A percentile compares a stretch with the other conserved stretches of the same genome.
phyloP scores from a whole-genome alignment of 305 asterid genomes.

The Solanum hybrid region DNA sequence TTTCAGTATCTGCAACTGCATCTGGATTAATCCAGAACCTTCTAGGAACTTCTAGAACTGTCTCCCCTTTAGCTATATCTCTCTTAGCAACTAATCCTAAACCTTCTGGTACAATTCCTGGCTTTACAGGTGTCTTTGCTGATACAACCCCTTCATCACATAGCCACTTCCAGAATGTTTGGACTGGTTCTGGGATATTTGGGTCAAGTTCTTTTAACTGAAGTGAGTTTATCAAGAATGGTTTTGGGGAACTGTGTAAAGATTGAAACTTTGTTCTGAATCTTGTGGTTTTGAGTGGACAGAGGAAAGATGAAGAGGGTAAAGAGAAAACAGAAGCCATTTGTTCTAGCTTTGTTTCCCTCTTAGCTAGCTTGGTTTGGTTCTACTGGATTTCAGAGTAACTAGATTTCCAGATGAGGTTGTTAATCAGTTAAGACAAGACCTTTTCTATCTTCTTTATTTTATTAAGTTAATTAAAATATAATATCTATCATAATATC shows the following conservation, averaged over 20 bases:
- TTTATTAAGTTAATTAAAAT: not conserved
- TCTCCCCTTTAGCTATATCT: conserved; percentile 52
- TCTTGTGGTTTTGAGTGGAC: conserved; percentile 14
- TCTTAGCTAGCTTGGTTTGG: not conserved
- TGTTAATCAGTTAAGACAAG: not conserved
- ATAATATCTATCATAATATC: not conserved
- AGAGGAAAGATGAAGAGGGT: conserved; percentile 9
- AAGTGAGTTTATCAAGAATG: conserved; percentile 26
- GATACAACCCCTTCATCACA: conserved; percentile 76
- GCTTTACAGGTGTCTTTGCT: conserved; percentile 69
- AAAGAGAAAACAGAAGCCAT: conserved; percentile 45
- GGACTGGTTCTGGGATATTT: conserved; percentile 42
- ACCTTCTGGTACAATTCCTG: conserved; percentile 83
- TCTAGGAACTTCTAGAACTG: conserved; percentile 86
- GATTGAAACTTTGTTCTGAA: conserved; percentile 13
- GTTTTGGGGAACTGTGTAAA: conserved; percentile 21
- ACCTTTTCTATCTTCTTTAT: not conserved
- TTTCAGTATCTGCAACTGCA: conserved; percentile 62
- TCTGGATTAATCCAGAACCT: conserved; percentile 80
- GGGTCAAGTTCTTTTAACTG: conserved; percentile 39
- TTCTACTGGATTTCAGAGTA: not conserved
- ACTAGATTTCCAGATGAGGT: conserved; percentile 8
- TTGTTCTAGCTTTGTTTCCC: not conserved
- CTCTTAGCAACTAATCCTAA: conserved; percentile 76
- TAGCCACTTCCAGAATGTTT: conserved; percentile 88